Evolutionary conservation across 1,284 basidiomycete genomes (phyloP).

Genomic region (Melampsora abietis-canadensis): DNA sequence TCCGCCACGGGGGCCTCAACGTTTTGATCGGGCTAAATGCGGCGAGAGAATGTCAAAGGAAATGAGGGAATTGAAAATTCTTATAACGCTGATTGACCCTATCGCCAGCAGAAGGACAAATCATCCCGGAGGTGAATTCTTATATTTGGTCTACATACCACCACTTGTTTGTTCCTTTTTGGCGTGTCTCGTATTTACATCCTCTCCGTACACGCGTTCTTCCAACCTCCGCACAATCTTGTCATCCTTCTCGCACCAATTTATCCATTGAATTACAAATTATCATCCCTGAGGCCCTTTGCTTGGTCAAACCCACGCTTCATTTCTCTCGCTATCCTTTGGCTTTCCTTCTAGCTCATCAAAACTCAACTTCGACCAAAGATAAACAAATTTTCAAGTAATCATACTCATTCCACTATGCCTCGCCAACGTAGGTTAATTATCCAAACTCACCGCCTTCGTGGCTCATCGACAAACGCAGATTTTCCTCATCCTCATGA

Average conservation of each 20-base stretch:
- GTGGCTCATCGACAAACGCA: not conserved
- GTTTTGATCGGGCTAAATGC: slow-evolving; percentile 3
- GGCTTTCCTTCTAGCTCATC: slow-evolving; percentile 3
- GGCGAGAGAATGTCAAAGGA: slow-evolving; percentile 7
- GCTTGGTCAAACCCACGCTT: not conserved
- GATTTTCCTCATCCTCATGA: not conserved
- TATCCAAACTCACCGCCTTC: not conserved
- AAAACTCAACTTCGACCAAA: not conserved
- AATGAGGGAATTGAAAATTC: not conserved
- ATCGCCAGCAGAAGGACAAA: no score
- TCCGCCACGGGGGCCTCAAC: slow-evolving; percentile 4
- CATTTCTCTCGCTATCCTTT: not conserved
- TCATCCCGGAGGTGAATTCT: not conserved
- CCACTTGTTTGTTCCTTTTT: not conserved
- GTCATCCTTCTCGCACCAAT: not conserved
- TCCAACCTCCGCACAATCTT: not conserved
- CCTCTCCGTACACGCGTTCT: no score
- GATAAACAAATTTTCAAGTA: slow-evolving; percentile 7
- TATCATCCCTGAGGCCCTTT: not conserved
- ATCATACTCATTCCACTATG: not conserved
- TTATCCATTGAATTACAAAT: not conserved
- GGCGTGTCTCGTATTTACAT: not conserved
- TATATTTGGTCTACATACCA: slow-evolving; percentile 6
- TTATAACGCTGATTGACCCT: slow-evolving; percentile 4
- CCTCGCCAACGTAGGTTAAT: slow-evolving; percentile 7